Evolutionary conservation across 2,329 filamentous ascomycete species (phyloP), one percentile per base, ranked within the genome.

Genomic region (Pseudogymnoascus sp.): DNA sequence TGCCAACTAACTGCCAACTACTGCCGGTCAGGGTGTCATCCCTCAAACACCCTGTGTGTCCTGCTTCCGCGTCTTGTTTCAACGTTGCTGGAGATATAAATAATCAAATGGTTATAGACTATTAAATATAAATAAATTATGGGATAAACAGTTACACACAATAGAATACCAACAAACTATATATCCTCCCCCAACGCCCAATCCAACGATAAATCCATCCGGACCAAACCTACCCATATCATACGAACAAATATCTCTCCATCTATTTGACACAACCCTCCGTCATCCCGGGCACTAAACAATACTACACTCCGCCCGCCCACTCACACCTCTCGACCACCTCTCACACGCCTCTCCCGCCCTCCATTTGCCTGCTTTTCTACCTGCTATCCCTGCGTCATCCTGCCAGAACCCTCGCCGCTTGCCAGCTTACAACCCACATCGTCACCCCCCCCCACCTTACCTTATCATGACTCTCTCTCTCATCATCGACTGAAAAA

Each of bases 401-500:
- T 57, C 51, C n/a, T 13, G 51, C 51, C 51, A 19, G 21, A 57
- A 57, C n/a, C 51, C 51, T 34, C 25, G 25, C 51, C 51, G 51
- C 51, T 57, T 57, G 25, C 51, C 51, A 57, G 25, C 51, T 57
- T 57, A 57, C 28, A 57, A 25, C n/a, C 4, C 25, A 34, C 25
- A 57, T 57, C 51, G 48, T 57, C 48, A 57, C 48, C n/a, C 16
- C 14, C 19, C 48, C 25, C 48, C 48, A 57, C 48, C 25, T 57
- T 34, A 57, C 48, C 48, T 57, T 57, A 34, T 57, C 48, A 57
- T 57, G 48, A 57, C 48, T 57, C 48, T n/a, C 48, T 34, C 48
- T 34, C n/a, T 57, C 48, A 57, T 57, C 48, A 57, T 57, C 48
- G 48, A 57, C 48, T 34, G 25, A 57, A 57, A 54, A 57, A 57